phyloP scores from a whole-genome alignment of 163 green algal species.

The Scenedesmus sp. region DNA sequence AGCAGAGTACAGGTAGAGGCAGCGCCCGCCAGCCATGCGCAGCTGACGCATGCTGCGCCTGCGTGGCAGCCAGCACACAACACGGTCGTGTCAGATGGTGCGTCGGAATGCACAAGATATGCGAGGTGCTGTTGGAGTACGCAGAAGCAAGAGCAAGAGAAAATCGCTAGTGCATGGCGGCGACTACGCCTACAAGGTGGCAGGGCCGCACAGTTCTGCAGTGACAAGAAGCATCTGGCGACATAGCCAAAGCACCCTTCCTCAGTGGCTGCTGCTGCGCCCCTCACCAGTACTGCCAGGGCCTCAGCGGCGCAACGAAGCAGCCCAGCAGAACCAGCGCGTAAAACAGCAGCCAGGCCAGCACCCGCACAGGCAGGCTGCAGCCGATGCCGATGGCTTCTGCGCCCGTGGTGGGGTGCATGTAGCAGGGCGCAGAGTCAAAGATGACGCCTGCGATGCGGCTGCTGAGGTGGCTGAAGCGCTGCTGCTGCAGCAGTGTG shows the following conservation, averaged over 20 bases:
- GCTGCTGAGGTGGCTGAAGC: neutral
- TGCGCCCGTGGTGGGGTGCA: neutral
- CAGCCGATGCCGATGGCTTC: neutral
- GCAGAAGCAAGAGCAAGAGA: no score
- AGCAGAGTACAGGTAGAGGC: neutral
- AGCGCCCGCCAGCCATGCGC: neutral
- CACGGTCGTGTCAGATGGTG: neutral
- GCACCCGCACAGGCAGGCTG: neutral
- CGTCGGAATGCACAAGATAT: neutral
- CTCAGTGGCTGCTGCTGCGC: neutral
- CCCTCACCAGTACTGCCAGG: neutral
- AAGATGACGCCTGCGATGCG: slow-evolving; percentile 5
- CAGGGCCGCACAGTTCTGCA: no score
- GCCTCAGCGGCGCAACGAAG: neutral
- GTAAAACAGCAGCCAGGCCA: neutral
- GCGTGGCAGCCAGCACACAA: neutral
- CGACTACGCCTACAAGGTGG: neutral
- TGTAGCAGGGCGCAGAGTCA: slow-evolving; percentile 7
- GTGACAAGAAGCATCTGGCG: no score
- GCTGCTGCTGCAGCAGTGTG: neutral
- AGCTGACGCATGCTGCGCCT: slow-evolving; percentile 5
- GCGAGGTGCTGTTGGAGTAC: no score
- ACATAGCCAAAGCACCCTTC: neutral
- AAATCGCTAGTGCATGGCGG: neutral
- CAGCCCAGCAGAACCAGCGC: neutral